Conservation (phyloP, 441 rosid species). For the Arabidopsis hybrid region DNA sequence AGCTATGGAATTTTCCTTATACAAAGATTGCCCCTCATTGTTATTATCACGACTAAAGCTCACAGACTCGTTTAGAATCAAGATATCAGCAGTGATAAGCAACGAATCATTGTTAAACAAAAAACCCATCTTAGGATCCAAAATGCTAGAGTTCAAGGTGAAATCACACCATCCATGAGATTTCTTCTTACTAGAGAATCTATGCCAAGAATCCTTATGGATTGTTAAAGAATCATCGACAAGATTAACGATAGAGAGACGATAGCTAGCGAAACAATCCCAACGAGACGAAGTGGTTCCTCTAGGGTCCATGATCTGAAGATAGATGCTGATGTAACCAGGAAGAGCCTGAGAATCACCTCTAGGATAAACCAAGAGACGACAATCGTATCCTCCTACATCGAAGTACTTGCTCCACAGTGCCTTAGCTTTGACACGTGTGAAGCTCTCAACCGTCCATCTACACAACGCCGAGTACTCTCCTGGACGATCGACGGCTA, state of each 20-base stretch:
- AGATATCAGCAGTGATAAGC: conserved; percentile 87
- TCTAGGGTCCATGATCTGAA: conserved; percentile 99
- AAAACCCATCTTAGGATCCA: conserved; percentile 87
- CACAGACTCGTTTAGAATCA: conserved; percentile 84
- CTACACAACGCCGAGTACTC: conserved; percentile 87
- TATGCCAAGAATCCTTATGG: conserved; percentile 97
- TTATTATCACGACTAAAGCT: conserved; percentile 80
- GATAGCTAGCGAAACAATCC: conserved; percentile 99
- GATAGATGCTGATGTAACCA: conserved; percentile 89
- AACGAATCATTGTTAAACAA: conserved; percentile 75
- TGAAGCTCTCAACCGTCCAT: conserved; percentile 90
- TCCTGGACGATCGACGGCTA: conserved; percentile 85
- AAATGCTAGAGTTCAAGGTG: conserved; percentile 82
- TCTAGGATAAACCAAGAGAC: conserved; percentile 89
- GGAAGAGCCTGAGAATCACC: conserved; percentile 99
- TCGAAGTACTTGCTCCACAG: conserved; percentile 98
- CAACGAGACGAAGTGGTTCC: conserved; percentile 86
- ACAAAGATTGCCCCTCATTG: conserved; percentile 65
- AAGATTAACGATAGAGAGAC: conserved; percentile 80
- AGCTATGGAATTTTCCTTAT: conserved; percentile 56
- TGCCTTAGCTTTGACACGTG: conserved; percentile 89
- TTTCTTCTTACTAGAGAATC: conserved; percentile 93
- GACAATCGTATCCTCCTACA: conserved; percentile 99
- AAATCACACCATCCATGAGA: conserved; percentile 99
- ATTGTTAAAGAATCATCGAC: conserved; percentile 88